Evolutionary conservation across 331 rosid genomes (phyloP).

Genomic region (Quercus tomentella): DNA sequence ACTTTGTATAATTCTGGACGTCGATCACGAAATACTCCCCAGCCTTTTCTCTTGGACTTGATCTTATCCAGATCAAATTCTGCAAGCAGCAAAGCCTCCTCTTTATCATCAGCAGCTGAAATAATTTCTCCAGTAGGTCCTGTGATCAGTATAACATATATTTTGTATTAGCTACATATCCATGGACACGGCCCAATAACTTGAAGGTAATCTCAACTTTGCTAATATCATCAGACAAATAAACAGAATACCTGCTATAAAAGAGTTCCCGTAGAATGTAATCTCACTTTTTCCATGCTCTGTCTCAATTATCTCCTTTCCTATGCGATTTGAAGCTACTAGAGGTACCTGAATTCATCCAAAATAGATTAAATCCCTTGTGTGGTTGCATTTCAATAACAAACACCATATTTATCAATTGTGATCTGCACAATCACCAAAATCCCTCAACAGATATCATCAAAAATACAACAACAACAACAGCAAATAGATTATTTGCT

Average conservation of each 20-base stretch:
- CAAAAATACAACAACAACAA: neutral
- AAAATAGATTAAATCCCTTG: constrained; percentile 6
- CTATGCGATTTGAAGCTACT: constrained; percentile 91
- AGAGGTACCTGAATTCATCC: constrained; percentile 72
- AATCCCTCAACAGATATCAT: neutral
- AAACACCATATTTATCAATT: neutral
- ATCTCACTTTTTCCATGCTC: constrained; percentile 83
- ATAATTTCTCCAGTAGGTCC: constrained; percentile 94
- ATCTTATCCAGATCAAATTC: constrained; percentile 78
- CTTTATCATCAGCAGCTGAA: constrained; percentile 63
- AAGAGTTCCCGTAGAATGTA: constrained; percentile 88
- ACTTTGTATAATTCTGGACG: constrained; percentile 88
- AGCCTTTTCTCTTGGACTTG: constrained; percentile 67
- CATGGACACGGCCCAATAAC: neutral
- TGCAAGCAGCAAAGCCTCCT: constrained; percentile 73
- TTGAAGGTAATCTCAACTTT: neutral
- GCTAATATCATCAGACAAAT: neutral
- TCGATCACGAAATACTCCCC: constrained; percentile 93
- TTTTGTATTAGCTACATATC: neutral
- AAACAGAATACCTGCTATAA: constrained; percentile 68
- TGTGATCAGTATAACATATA: constrained; percentile 12
- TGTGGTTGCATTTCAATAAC: neutral
- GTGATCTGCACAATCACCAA: neutral
- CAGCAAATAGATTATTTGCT: no score
- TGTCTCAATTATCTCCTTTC: constrained; percentile 81